Percentiles rank a stretch among this genome's conserved stretches.
Conservation (phyloP, 495 filamentous ascomycete genomes). For the Choiromyces venosus region DNA sequence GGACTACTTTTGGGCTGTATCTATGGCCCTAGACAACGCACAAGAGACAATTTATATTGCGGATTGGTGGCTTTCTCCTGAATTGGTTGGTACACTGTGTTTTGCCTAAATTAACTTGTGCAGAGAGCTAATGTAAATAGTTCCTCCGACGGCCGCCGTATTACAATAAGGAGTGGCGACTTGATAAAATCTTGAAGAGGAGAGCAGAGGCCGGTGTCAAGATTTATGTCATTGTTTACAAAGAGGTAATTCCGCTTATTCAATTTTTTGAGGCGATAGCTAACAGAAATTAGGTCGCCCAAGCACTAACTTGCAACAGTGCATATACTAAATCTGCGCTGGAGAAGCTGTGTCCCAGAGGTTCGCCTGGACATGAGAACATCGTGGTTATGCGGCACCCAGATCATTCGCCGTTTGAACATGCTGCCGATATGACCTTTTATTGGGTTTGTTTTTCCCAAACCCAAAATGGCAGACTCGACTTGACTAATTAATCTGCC, state of each 20-base stretch:
- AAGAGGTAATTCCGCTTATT: conserved; percentile 55
- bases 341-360: conserved; percentile 71
- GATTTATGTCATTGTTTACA: conserved; percentile 90
- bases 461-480: too few relatives aligned
- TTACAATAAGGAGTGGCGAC: conserved; percentile 75
- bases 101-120: not conserved
- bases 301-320: conserved; percentile 86
- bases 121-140: not conserved
- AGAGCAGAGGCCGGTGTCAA: conserved; percentile 87
- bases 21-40: conserved; percentile 74
- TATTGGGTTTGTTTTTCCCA: conserved; percentile 62
- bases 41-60: conserved; percentile 91
- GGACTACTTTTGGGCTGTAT: conserved; percentile 92
- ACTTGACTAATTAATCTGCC: too few relatives aligned
- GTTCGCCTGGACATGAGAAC: conserved; percentile 72
- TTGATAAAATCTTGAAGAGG: conserved; percentile 81
- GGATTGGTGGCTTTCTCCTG: conserved; percentile 96
- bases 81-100: conserved; percentile 48
- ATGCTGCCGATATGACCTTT: conserved; percentile 92
- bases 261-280: not conserved
- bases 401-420: conserved; percentile 91
- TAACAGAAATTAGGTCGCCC: conserved; percentile 49
- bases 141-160: conserved; percentile 81
- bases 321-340: conserved; percentile 87
- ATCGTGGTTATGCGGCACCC: conserved; percentile 88